Evolutionary conservation across 148 eudicot species (phyloP), one percentile per base, ranked within the genome.

Genomic region (Amaranthus hypochondriacus): DNA sequence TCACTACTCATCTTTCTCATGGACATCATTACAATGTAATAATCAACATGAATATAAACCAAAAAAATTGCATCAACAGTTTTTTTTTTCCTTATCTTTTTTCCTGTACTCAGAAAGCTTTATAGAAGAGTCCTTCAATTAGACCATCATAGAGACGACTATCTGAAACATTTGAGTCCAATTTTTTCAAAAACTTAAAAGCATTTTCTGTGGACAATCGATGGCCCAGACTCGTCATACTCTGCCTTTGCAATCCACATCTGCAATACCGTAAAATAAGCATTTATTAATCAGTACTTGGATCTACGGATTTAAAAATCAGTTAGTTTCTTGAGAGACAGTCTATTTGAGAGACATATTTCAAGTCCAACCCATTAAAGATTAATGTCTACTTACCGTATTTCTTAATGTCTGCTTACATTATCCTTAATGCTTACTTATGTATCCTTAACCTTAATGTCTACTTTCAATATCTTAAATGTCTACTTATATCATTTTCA

Each of bases 181-280:
- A 14, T 53, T 55, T 7, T 49, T 49, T 15, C 54, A 12, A 64
- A 65, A 64, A 50, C 71, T 75, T 75, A 79, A 68, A 79, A 79
- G 72, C 82, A 79, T 70, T 79, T 79, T 79, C 82, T 75, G 78
- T 79, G 82, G 51, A 79, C 82, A 70, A 79, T 79, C 64, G 82
- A 79, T 51, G 82, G 82, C 42, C 82, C 82, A 48, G 82, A 79
- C 46, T 79, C 78, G 14, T 79, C 82, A 43, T 79, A 79, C 75
- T 79, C 82, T 2, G 78, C 78, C 75, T 79, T 79, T 4, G 82
- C 82, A 50, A 79, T 79, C 82, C 82, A 79, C 82, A 79, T 79
- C 82, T 79, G 67, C 62, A 57, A 70, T 51, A 53, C 46, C 43
- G 56, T 9, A 61, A 61, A n/a, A 28, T 28, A 3, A 48, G 0